These are phyloP conservation scores for Arachnomyces sp. DNA, from an alignment of 2,329 filamentous ascomycete genomes.

Conservation along the genomic window DNA sequence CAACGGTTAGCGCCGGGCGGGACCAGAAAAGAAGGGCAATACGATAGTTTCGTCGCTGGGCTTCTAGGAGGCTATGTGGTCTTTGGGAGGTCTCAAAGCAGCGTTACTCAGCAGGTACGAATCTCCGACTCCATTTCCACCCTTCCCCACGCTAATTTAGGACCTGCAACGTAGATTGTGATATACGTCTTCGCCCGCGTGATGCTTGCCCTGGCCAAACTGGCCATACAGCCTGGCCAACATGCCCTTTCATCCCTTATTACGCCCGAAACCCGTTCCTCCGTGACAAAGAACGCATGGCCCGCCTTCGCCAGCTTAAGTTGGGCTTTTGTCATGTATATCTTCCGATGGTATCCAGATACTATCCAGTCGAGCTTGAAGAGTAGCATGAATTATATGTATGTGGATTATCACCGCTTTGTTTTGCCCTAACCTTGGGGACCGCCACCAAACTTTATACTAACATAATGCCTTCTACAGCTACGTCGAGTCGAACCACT, in stretches of 20 bases:
- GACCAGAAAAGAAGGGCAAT: conserved; percentile 54
- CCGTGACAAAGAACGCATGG: conserved; percentile 69
- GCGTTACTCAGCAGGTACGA: conserved; percentile 65
- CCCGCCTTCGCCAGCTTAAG: conserved; percentile 82
- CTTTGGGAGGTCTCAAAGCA: conserved; percentile 73
- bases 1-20: conserved; percentile 45
- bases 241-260: conserved; percentile 33
- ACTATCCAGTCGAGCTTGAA: conserved; percentile 83
- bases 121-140: background rate
- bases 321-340: conserved; percentile 91
- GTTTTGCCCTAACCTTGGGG: background rate
- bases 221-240: conserved; percentile 60
- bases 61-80: conserved; percentile 85
- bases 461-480: conserved; percentile 27
- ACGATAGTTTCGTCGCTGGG: conserved; percentile 80
- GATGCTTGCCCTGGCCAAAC: conserved; percentile 69
- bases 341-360: conserved; percentile 87
- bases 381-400: conserved; percentile 97
- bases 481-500: conserved; percentile 74
- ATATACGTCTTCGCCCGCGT: conserved; percentile 96
- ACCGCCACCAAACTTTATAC: conserved; percentile 5
- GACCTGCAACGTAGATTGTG: conserved; percentile 58
- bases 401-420: conserved; percentile 35
- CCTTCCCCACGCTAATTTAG: background rate
- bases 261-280: conserved; percentile 36